Percentiles rank a stretch among this genome's conserved stretches.
Conservation (phyloP, 2,329 filamentous ascomycete species). For the Verticillium isaacii region DNA sequence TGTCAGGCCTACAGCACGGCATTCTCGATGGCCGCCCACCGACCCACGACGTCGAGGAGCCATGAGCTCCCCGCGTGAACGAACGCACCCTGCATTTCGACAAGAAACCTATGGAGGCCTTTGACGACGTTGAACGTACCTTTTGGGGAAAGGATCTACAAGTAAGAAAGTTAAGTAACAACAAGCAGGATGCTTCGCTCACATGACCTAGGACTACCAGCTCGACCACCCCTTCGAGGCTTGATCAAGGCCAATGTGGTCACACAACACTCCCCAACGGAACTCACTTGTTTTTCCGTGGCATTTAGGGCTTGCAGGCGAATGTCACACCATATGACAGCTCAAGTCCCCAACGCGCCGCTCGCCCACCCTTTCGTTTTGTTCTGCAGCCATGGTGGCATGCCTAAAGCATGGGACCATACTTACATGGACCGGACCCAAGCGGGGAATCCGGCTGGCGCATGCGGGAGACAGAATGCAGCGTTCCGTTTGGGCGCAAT, state of each 20-base stretch:
- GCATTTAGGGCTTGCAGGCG: background rate
- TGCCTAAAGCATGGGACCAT: background rate
- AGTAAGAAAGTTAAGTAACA: too few relatives aligned
- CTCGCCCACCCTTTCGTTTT: background rate
- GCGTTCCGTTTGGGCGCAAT: background rate
- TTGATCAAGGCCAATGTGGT: background rate
- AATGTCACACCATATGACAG: background rate
- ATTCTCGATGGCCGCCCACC: too few relatives aligned
- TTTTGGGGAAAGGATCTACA: too few relatives aligned
- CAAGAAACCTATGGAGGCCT: too few relatives aligned
- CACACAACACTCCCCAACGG: background rate
- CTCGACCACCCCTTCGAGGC: background rate
- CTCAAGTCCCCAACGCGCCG: background rate
- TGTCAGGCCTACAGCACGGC: too few relatives aligned
- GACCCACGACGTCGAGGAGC: too few relatives aligned
- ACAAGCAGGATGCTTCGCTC: too few relatives aligned
- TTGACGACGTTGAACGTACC: too few relatives aligned
- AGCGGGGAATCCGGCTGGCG: background rate
- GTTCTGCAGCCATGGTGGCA: background rate
- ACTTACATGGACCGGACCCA: background rate
- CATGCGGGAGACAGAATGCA: background rate
- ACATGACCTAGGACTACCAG: too few relatives aligned
- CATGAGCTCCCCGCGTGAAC: too few relatives aligned
- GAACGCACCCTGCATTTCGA: too few relatives aligned
- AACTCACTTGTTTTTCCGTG: background rate